Conservation (phyloP, 225 moss, liverwort and hornwort genomes). For the Ulota crispa region DNA sequence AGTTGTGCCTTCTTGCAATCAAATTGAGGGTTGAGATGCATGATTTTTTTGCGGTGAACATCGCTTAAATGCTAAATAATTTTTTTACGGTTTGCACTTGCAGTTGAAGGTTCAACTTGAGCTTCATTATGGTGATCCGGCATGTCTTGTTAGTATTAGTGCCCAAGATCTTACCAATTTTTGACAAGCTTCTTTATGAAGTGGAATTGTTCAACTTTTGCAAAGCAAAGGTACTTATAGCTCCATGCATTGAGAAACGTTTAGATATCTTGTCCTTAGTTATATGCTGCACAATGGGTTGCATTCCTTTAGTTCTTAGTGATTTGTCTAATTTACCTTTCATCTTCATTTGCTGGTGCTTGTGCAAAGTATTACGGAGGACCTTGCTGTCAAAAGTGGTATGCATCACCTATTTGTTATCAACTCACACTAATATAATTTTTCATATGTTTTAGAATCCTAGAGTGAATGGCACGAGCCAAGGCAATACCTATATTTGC, state of each 20-base stretch:
- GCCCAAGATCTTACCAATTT: conserved; percentile 71
- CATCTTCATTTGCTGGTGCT: conserved; percentile 20
- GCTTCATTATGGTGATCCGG: conserved; percentile 93
- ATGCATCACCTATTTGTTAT: conserved; percentile 23
- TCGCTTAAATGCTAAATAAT: conserved; percentile 25
- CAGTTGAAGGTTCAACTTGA: conserved; percentile 89
- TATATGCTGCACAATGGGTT: not conserved
- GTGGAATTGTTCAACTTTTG: conserved; percentile 76
- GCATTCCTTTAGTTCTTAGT: conserved; percentile 4
- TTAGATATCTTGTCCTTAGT: not conserved
- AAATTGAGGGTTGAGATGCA: conserved; percentile 20
- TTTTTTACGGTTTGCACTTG: conserved; percentile 18
- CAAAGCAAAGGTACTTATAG: conserved; percentile 62
- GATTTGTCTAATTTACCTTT: conserved; percentile 1
- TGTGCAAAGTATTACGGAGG: conserved; percentile 56
- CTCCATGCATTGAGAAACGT: not conserved
- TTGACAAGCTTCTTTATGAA: conserved; percentile 71
- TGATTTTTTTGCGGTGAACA: not conserved
- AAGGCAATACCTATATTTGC: not conserved
- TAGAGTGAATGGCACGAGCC: not conserved
- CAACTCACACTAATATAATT: conserved; percentile 3
- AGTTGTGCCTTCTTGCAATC: conserved; percentile 20
- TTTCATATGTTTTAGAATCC: conserved; percentile 17
- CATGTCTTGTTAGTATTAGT: conserved; percentile 68
- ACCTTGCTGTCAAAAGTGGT: conserved; percentile 62